Percentiles rank a stretch among this genome's conserved stretches.
Conservation (phyloP, 805 yeast genomes). For the Metschnikowia shivogae region DNA sequence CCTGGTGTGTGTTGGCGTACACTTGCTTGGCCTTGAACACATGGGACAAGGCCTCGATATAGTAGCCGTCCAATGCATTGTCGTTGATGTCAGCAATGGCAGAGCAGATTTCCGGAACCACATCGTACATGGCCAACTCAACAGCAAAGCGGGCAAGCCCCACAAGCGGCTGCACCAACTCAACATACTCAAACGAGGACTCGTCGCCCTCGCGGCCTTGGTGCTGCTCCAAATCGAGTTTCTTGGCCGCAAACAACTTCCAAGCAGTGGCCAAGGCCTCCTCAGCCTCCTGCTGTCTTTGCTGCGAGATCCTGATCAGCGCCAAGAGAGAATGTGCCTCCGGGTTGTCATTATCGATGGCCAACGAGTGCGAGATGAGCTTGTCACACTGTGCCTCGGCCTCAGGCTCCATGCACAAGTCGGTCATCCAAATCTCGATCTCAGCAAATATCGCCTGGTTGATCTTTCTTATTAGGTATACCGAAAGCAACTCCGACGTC, state of each 20-base stretch:
- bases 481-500: constrained; percentile 20
- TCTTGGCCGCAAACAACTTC: constrained; percentile 57
- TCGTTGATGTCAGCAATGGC: constrained; percentile 78
- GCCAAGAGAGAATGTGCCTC: constrained; percentile 82
- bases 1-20: constrained; percentile 25
- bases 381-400: constrained; percentile 81
- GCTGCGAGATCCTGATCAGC: constrained; percentile 87
- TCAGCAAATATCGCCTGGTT: constrained; percentile 77
- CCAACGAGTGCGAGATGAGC: constrained; percentile 60
- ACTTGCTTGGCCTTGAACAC: constrained; percentile 39
- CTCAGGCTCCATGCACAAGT: constrained; percentile 86
- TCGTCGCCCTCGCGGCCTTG: constrained; percentile 28
- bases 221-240: constrained; percentile 43
- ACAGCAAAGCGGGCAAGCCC: constrained; percentile 70
- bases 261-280: constrained; percentile 67
- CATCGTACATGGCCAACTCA: constrained; percentile 70
- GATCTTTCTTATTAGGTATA: constrained; percentile 50
- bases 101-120: constrained; percentile 60
- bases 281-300: constrained; percentile 65
- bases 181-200: constrained; percentile 52
- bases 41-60: constrained; percentile 77
- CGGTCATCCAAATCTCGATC: constrained; percentile 97
- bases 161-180: constrained; percentile 67
- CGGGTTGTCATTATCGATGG: constrained; percentile 58
- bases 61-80: constrained; percentile 73